Conservation (phyloP, 2,329 filamentous ascomycete genomes). For the Penicillium aurantiogriseum region DNA sequence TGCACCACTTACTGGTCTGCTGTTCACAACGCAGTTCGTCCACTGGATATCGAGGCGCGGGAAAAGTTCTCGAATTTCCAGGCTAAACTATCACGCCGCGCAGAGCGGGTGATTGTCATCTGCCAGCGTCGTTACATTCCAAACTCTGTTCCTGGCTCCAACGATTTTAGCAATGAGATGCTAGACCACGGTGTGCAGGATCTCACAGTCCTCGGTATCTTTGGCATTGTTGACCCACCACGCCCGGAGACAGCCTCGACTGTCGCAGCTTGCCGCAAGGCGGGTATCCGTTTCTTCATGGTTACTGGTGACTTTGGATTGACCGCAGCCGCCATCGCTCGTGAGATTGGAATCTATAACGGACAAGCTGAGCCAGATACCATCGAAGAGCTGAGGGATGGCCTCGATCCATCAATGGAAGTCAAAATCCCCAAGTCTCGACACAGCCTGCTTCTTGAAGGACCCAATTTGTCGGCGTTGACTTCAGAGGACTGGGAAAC, state of each 20-base stretch:
- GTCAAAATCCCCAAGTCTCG: constrained; percentile 28
- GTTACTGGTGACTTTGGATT: constrained; percentile 45
- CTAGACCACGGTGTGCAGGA: constrained; percentile 41
- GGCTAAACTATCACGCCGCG: constrained; percentile 66
- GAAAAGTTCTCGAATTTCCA: constrained; percentile 60
- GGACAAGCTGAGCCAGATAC: constrained; percentile 53
- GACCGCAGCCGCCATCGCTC: constrained; percentile 43
- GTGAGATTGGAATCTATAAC: constrained; percentile 44
- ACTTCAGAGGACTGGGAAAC: constrained; percentile 67
- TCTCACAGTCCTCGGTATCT: constrained; percentile 53
- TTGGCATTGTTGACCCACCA: constrained; percentile 48
- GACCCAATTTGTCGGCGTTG: constrained; percentile 64
- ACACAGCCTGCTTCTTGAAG: constrained; percentile 63
- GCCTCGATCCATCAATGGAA: constrained; percentile 14
- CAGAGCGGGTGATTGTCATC: constrained; percentile 67
- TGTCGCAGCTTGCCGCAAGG: constrained; percentile 36
- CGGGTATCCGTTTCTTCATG: constrained; percentile 45
- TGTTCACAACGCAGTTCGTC: constrained; percentile 54
- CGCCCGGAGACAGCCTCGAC: constrained; percentile 38
- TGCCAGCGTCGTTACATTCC: constrained; percentile 59
- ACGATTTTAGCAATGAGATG: constrained; percentile 54
- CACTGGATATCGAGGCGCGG: constrained; percentile 51
- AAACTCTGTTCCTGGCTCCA: constrained; percentile 44
- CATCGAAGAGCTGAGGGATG: constrained; percentile 52
- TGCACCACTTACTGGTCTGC: constrained; percentile 60